Percentiles rank a stretch among this genome's conserved stretches.
Conservation (phyloP, 768 basidiomycete species). For the Inosperma sp. region DNA sequence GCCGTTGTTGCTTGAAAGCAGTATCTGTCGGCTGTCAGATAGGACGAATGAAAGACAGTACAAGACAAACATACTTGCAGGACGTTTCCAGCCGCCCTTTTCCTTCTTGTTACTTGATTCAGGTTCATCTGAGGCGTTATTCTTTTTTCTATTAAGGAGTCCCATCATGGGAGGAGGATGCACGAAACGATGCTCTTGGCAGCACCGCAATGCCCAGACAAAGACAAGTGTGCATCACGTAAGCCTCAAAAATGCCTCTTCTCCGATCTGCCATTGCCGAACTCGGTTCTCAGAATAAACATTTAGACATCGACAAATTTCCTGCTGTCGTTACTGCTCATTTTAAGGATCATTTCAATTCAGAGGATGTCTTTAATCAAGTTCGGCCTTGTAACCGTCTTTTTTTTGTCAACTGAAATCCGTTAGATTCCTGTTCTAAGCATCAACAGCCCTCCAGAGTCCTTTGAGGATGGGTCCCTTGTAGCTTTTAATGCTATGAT, state of each 20-base stretch:
- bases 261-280: constrained; percentile 45
- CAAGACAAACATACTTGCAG: constrained; percentile 61
- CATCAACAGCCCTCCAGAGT: constrained; percentile 43
- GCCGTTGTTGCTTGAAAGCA: constrained; percentile 97
- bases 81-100: constrained; percentile 80
- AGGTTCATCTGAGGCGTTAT: constrained; percentile 32
- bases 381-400: constrained; percentile 20
- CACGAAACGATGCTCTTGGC: too few species aligned
- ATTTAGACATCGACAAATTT: constrained; percentile 32
- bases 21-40: constrained; percentile 57
- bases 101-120: constrained; percentile 65
- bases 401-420: neutral
- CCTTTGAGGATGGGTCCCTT: constrained; percentile 48
- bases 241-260: constrained; percentile 46
- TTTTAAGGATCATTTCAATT: constrained; percentile 28
- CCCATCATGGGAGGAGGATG: constrained; percentile 43
- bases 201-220: too few species aligned
- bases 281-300: constrained; percentile 34
- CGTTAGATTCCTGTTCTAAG: constrained; percentile 56
- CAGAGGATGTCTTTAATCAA: constrained; percentile 30
- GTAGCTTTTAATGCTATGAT: constrained; percentile 76
- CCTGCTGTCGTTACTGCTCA: constrained; percentile 41
- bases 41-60: constrained; percentile 5
- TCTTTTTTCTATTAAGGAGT: constrained; percentile 55
- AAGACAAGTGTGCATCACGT: constrained; percentile 23